Evolutionary conservation across 345 rosid species (phyloP).

Genomic region (Odontarrhena argentea): DNA sequence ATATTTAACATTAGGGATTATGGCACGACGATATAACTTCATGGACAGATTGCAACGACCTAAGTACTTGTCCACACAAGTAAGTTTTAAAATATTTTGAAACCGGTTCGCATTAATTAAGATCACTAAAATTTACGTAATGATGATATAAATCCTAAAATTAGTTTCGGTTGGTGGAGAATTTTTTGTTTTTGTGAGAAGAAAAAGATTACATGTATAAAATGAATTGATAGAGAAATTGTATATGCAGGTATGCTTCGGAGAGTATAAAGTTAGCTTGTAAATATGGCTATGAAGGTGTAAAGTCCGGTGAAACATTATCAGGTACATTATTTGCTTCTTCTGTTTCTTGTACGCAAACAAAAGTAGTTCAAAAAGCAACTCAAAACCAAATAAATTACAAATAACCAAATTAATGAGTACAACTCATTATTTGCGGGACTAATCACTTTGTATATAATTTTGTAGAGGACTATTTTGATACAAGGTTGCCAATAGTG

Average conservation of each 20-base stretch:
- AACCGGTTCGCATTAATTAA: background rate
- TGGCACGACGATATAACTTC: slow-evolving; percentile 76
- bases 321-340: slow-evolving; percentile 49
- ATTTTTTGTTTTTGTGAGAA: too few species aligned
- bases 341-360: slow-evolving; percentile 15
- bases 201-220: background rate
- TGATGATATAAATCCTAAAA: background rate
- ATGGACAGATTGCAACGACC: slow-evolving; percentile 76
- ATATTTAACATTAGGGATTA: slow-evolving; percentile 53
- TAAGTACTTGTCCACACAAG: slow-evolving; percentile 71
- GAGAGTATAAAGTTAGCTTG: slow-evolving; percentile 89
- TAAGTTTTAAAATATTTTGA: slow-evolving; percentile 32
- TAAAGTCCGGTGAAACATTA: slow-evolving; percentile 64
- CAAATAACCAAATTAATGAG: background rate
- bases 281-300: slow-evolving; percentile 89
- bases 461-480: slow-evolving; percentile 76
- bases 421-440: too few species aligned
- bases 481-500: slow-evolving; percentile 81
- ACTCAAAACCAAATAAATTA: background rate
- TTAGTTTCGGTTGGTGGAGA: background rate
- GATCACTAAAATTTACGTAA: background rate
- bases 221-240: background rate
- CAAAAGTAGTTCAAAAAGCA: background rate
- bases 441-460: background rate
- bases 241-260: slow-evolving; percentile 57